A percentile compares a stretch with the other conserved stretches of the same genome.
These are phyloP conservation scores for Trichocladium antarcticum DNA, from an alignment of 495 filamentous ascomycete species.

Conservation along the genomic window DNA sequence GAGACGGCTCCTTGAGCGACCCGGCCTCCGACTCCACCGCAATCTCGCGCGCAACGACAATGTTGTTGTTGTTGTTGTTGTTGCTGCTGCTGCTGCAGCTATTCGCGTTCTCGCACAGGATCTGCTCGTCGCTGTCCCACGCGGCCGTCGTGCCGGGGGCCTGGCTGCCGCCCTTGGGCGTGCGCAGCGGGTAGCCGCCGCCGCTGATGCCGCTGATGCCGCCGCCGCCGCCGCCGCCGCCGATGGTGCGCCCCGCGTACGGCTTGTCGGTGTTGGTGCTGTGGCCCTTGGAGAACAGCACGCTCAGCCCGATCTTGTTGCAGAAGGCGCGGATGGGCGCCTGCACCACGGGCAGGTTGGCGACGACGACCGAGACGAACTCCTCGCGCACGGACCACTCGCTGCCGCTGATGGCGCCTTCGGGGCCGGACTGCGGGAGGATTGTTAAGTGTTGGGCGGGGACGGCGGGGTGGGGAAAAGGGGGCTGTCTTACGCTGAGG, in stretches of 20 bases:
- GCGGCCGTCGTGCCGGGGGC: background rate
- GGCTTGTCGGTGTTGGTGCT: background rate
- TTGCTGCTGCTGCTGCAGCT: background rate
- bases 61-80: background rate
- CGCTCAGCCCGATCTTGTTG: background rate
- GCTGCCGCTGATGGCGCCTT: background rate
- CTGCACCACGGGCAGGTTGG: background rate
- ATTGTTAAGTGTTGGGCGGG: no score
- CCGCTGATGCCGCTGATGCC: background rate
- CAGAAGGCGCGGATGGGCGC: background rate
- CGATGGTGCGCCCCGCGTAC: background rate
- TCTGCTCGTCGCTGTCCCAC: slow-evolving; percentile 1
- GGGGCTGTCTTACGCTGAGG: background rate
- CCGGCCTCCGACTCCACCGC: background rate
- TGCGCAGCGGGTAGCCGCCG: background rate
- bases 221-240: background rate
- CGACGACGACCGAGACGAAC: background rate
- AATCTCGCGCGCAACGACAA: background rate
- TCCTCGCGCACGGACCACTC: slow-evolving; percentile 1
- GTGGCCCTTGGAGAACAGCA: background rate
- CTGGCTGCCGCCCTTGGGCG: background rate
- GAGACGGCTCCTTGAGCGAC: background rate
- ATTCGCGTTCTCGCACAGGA: background rate
- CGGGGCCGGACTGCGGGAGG: background rate
- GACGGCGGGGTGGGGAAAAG: no score